Evolutionary conservation across 2,329 filamentous ascomycete species (phyloP).

Genomic region (Escovopsis sp.): DNA sequence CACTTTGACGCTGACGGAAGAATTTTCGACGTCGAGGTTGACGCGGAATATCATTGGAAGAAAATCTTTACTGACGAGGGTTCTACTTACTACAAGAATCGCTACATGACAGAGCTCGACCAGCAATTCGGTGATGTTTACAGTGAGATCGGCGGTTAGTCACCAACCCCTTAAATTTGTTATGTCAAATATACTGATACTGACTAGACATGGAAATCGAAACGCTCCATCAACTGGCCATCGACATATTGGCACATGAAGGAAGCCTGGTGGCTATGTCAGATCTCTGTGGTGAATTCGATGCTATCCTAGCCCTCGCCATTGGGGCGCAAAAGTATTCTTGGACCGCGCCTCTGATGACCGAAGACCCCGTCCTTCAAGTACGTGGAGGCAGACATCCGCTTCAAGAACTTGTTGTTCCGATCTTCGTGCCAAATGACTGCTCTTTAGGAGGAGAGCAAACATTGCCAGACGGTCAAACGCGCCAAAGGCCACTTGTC

Average conservation of each 20-base stretch:
- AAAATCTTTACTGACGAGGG: slow-evolving; percentile 59
- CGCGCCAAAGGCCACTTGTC: slow-evolving; percentile 33
- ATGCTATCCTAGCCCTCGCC: slow-evolving; percentile 69
- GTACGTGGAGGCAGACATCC: slow-evolving; percentile 74
- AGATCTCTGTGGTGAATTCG: slow-evolving; percentile 71
- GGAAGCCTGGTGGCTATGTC: slow-evolving; percentile 53
- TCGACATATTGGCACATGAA: slow-evolving; percentile 55
- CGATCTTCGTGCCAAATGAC: slow-evolving; percentile 72
- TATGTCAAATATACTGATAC: slow-evolving; percentile 9
- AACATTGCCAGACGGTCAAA: background rate
- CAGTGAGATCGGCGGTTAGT: slow-evolving; percentile 61
- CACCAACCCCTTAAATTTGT: too few species aligned
- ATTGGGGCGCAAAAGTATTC: slow-evolving; percentile 62
- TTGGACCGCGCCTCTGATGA: slow-evolving; percentile 56
- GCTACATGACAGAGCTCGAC: slow-evolving; percentile 67
- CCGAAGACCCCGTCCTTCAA: slow-evolving; percentile 50
- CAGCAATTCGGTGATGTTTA: slow-evolving; percentile 72
- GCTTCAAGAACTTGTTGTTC: slow-evolving; percentile 69
- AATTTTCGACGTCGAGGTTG: slow-evolving; percentile 47
- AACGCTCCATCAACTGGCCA: slow-evolving; percentile 63
- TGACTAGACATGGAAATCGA: slow-evolving; percentile 69
- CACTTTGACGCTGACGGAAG: slow-evolving; percentile 35
- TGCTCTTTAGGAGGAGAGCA: slow-evolving; percentile 52
- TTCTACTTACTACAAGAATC: slow-evolving; percentile 75
- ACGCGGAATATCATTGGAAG: slow-evolving; percentile 46